phyloP scores from a whole-genome alignment of 768 basidiomycete genomes.

The Paxillus ammoniavirescens region DNA sequence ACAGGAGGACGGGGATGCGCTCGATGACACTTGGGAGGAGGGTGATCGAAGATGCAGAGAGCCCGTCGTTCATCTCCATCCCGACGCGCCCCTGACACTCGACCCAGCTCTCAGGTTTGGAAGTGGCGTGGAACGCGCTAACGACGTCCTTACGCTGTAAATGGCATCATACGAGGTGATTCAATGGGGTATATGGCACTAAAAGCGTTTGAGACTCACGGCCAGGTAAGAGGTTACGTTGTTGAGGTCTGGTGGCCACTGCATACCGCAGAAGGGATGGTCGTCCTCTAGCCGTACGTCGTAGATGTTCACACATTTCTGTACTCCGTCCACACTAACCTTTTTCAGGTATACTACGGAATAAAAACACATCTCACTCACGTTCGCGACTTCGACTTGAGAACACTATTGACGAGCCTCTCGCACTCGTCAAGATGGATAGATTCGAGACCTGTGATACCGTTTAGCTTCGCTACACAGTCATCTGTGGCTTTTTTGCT shows the following conservation, averaged over 20 bases:
- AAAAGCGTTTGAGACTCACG: slow-evolving; percentile 46
- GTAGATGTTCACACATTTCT: slow-evolving; percentile 90
- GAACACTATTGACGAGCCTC: slow-evolving; percentile 48
- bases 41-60: slow-evolving; percentile 67
- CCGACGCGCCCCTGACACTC: slow-evolving; percentile 80
- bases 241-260: slow-evolving; percentile 89
- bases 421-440: slow-evolving; percentile 61
- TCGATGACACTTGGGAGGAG: slow-evolving; percentile 78
- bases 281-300: slow-evolving; percentile 90
- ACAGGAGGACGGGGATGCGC: slow-evolving; percentile 82
- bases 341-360: slow-evolving; percentile 1
- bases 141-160: slow-evolving; percentile 78
- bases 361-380: slow-evolving; percentile 11
- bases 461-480: slow-evolving; percentile 51
- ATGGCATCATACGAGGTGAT: not conserved
- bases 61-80: slow-evolving; percentile 50
- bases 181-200: not conserved
- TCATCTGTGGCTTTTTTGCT: slow-evolving; percentile 55
- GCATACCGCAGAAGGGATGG: slow-evolving; percentile 90
- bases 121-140: slow-evolving; percentile 74
- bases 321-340: slow-evolving; percentile 59
- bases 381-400: slow-evolving; percentile 21
- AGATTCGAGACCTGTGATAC: slow-evolving; percentile 46
- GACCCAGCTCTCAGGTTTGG: slow-evolving; percentile 77
- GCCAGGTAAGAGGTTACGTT: slow-evolving; percentile 76